Evolutionary conservation across 306 rosid species (phyloP), one percentile per base, ranked within the genome.

Genomic region (Inga oerstediana): DNA sequence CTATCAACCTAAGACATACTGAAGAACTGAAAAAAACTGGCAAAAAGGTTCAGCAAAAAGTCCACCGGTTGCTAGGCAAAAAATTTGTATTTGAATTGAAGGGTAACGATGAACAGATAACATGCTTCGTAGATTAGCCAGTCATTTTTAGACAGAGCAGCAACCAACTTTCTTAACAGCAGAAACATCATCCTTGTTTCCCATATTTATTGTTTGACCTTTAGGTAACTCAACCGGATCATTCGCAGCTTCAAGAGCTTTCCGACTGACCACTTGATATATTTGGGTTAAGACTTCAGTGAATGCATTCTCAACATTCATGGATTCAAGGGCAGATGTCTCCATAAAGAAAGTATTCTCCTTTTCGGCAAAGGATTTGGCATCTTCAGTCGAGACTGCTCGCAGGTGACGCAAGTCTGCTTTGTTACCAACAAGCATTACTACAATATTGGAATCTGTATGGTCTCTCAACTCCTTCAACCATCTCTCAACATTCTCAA

Each of bases 401-500:
- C 89, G 87, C 65, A 89, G 58, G 65, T 90, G 89, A 17, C 87
- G 88, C 74, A 88, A 81, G 39, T 90, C 93, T 20, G 89, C 89
- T 81, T 90, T 90, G 82, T 88, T 90, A 51, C 91, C 91, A 24
- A 90, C 88, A 7, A 90, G 83, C 91, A 90, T 90, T 77, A 90
- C 84, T 75, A 82, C 86, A 10, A 86, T 88, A 75, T 90, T 88
- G 88, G 93, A 54, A 67, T 90, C 91, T 35, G 93, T 90, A 62
- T 90, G 93, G 76, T 83, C 89, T 66, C 91, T 85, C 52, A 90
- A 83, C 88, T 90, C 93, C 88, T 90, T 90, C 46, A 90, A 46
- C 89, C 93, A 90, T 77, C 93, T 90, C 83, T 88, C 93, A 43
- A 88, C 89, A 17, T 90, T 90, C 87, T 90, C 93, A 45, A 90